Evolutionary conservation across 805 yeast genomes (phyloP).

Genomic region (Yarrowia alimentaria): DNA sequence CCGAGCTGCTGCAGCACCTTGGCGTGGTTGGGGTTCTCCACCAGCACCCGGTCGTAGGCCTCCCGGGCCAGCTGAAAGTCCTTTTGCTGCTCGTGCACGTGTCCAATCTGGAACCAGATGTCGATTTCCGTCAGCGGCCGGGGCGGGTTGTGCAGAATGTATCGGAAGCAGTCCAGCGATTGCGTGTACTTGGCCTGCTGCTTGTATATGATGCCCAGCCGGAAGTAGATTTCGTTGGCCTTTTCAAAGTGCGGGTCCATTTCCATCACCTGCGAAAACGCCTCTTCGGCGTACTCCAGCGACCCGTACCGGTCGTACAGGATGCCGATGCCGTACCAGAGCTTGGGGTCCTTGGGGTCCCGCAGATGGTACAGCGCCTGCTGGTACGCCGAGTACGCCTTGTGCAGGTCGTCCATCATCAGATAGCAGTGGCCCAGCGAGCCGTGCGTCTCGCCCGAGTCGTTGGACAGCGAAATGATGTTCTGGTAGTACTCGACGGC

Average conservation of each 20-base stretch:
- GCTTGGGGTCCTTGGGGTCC: constrained; percentile 91
- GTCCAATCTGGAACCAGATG: constrained; percentile 98
- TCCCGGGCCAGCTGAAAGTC: constrained; percentile 90
- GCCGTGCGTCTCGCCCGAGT: constrained; percentile 97
- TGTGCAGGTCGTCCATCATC: constrained; percentile 92
- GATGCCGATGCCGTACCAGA: constrained; percentile 99
- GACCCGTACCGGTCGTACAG: constrained; percentile 95
- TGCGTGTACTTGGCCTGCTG: constrained; percentile 84
- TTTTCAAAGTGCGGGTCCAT: constrained; percentile 95
- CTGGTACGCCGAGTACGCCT: constrained; percentile 95
- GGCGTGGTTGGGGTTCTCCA: constrained; percentile 89
- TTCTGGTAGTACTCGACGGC: constrained; percentile 93
- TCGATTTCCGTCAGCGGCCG: constrained; percentile 94
- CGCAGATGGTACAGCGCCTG: constrained; percentile 88
- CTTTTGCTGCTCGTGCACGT: constrained; percentile 89
- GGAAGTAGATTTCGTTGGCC: constrained; percentile 92
- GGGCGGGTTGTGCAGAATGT: constrained; percentile 87
- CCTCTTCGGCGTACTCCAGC: constrained; percentile 96
- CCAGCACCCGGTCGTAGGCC: constrained; percentile 89
- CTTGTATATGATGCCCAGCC: constrained; percentile 94
- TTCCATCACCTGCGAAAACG: constrained; percentile 92
- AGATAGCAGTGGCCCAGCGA: constrained; percentile 89
- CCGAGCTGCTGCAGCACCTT: constrained; percentile 95
- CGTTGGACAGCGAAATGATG: constrained; percentile 76
- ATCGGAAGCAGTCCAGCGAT: constrained; percentile 92